These are phyloP conservation scores for Lodderomyces beijingensis DNA, from an alignment of 1,139 yeast species.

Conservation along the genomic window DNA sequence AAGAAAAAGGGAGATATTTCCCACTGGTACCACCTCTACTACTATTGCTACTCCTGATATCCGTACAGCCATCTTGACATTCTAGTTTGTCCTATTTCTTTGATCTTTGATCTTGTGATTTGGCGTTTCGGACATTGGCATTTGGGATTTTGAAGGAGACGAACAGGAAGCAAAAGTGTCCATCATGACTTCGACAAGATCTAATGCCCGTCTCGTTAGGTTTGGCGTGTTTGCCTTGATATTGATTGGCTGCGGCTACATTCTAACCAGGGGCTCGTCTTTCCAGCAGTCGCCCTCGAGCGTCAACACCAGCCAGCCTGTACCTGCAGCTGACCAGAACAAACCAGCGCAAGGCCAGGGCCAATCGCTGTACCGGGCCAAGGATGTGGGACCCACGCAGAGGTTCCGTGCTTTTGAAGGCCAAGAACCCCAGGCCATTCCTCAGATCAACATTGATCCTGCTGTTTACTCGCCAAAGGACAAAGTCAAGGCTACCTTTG, in stretches of 20 bases:
- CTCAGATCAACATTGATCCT: conserved; percentile 11
- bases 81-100: too few species aligned
- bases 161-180: too few species aligned
- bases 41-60: too few species aligned
- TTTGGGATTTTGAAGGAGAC: too few species aligned
- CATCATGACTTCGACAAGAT: conserved; percentile 41
- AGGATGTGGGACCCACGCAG: conserved; percentile 9
- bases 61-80: too few species aligned
- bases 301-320: neutral
- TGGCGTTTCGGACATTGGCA: too few species aligned
- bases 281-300: conserved; percentile 30
- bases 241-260: conserved; percentile 54
- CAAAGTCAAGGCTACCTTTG: conserved; percentile 43
- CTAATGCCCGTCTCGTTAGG: conserved; percentile 59
- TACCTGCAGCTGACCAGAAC: conserved; percentile 2
- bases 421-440: conserved; percentile 10
- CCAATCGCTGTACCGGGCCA: conserved; percentile 6
- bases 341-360: conserved; percentile 7
- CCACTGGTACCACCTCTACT: too few species aligned
- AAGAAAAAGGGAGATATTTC: too few species aligned
- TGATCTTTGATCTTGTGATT: too few species aligned
- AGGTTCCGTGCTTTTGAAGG: conserved; percentile 10
- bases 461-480: conserved; percentile 14
- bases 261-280: conserved; percentile 56
- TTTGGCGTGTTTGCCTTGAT: conserved; percentile 59